These are phyloP conservation scores for Silybum marianum DNA, from an alignment of 129 eudicot genomes.

Conservation along the genomic window DNA sequence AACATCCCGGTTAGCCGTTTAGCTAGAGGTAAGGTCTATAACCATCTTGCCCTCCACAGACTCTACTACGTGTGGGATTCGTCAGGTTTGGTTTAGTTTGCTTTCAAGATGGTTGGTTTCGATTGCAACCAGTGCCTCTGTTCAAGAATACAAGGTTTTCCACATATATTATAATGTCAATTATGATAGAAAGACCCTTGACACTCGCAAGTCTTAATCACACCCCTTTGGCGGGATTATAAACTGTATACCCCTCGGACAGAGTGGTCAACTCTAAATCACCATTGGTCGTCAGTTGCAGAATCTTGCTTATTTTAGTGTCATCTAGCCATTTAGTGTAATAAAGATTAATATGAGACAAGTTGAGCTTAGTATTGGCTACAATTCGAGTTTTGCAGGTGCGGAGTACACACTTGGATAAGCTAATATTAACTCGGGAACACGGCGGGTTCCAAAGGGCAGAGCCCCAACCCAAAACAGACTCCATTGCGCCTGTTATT, in stretches of 20 bases:
- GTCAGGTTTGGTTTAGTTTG: background rate
- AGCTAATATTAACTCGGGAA: no score
- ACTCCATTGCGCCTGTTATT: no score
- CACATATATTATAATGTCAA: background rate
- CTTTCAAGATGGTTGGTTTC: background rate
- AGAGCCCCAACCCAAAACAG: no score
- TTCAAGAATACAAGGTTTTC: slow-evolving; percentile 17
- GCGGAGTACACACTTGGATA: no score
- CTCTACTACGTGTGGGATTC: background rate
- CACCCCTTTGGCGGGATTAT: background rate
- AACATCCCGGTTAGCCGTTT: background rate
- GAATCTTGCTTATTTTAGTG: no score
- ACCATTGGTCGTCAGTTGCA: no score
- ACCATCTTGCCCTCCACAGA: background rate
- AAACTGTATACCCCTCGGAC: background rate
- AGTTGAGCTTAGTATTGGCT: no score
- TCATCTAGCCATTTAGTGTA: no score
- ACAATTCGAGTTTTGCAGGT: no score
- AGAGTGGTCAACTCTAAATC: background rate
- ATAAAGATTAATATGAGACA: no score
- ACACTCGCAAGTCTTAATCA: background rate
- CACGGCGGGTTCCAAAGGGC: no score
- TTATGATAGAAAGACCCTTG: background rate
- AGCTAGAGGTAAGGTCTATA: background rate
- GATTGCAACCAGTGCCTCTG: background rate